Conservation (phyloP, 495 filamentous ascomycete species). For the Elaphomyces granulatus region DNA sequence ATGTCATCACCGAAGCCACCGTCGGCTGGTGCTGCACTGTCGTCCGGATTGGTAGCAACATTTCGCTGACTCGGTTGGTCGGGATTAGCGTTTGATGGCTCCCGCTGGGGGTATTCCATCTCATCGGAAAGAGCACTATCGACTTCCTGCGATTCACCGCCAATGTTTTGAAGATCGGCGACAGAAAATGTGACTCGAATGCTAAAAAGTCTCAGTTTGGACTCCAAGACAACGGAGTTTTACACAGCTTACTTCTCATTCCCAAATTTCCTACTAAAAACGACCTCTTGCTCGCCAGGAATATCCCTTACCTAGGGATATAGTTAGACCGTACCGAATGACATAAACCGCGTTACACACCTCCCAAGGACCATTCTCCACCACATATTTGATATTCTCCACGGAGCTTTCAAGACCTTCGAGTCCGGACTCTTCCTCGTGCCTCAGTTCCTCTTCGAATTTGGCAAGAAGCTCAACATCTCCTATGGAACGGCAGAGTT, state of each 20-base stretch:
- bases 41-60: conserved; percentile 42
- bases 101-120: conserved; percentile 34
- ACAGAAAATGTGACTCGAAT: conserved; percentile 91
- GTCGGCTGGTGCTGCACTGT: conserved; percentile 43
- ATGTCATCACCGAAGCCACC: conserved; percentile 36
- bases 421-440: conserved; percentile 29
- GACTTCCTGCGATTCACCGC: conserved; percentile 42
- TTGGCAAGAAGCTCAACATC: conserved; percentile 35
- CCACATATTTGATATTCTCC: conserved; percentile 64
- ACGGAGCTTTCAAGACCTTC: conserved; percentile 39
- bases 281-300: conserved; percentile 73
- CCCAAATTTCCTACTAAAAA: conserved; percentile 66
- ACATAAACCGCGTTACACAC: conserved; percentile 41
- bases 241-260: conserved; percentile 62
- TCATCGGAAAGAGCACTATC: conserved; percentile 35
- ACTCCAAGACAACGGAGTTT: too few relatives aligned
- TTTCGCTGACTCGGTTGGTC: conserved; percentile 31
- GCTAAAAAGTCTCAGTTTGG: too few relatives aligned
- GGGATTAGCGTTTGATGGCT: conserved; percentile 39
- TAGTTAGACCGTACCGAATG: conserved; percentile 43
- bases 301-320: conserved; percentile 55
- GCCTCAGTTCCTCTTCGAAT: conserved; percentile 34
- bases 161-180: conserved; percentile 67
- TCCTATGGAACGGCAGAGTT: too few relatives aligned
- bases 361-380: conserved; percentile 51